phyloP scores from a whole-genome alignment of 495 filamentous ascomycete genomes.

The Schizothecium vesticola region DNA sequence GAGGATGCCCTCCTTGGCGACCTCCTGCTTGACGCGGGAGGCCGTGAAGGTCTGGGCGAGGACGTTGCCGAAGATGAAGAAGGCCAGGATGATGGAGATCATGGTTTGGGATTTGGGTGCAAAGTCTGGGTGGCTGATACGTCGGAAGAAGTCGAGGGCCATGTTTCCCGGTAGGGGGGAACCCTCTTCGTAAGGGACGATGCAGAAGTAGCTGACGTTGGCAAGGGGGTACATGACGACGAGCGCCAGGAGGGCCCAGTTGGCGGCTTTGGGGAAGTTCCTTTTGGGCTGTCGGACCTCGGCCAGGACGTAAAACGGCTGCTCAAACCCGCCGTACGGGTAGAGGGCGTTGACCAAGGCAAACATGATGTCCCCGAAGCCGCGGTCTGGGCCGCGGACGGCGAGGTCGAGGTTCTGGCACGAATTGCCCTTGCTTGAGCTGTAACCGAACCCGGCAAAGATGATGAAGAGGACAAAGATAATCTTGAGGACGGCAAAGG shows the following conservation, averaged over 20 bases:
- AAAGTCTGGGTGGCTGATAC: neutral
- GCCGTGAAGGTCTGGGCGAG: constrained; percentile 5
- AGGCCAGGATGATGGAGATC: neutral
- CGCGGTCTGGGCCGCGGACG: neutral
- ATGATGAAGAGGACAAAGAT: constrained; percentile 3
- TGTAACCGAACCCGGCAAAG: constrained; percentile 1
- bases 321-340: constrained; percentile 20
- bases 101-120: neutral
- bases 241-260: constrained; percentile 8
- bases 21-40: constrained; percentile 6
- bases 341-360: constrained; percentile 17
- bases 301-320: constrained; percentile 27
- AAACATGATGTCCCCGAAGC: constrained; percentile 1
- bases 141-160: constrained; percentile 7
- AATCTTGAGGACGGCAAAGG: constrained; percentile 18
- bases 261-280: constrained; percentile 15
- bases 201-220: constrained; percentile 17
- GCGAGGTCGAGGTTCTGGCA: neutral
- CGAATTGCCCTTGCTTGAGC: neutral
- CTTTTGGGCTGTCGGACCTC: constrained; percentile 19
- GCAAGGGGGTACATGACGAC: constrained; percentile 12
- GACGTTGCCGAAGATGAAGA: constrained; percentile 5
- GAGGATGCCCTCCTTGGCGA: constrained; percentile 7
- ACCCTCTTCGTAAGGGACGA: neutral
- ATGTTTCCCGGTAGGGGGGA: neutral